Percentiles rank a stretch among this genome's conserved stretches.
phyloP scores from a whole-genome alignment of 2,329 filamentous ascomycete species.

The Talaromyces amestolkiae region DNA sequence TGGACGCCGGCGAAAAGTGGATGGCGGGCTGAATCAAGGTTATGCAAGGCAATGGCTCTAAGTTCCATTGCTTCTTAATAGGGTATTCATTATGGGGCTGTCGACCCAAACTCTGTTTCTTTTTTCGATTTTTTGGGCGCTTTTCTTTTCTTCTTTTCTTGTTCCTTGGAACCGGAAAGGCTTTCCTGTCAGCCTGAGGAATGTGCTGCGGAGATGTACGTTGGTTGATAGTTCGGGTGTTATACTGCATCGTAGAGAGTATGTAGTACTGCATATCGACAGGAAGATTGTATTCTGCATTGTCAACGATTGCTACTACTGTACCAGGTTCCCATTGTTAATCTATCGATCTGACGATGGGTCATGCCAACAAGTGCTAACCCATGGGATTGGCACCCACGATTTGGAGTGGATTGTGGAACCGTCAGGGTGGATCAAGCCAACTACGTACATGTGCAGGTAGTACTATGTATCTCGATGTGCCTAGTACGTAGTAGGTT shows the following conservation, averaged over 20 bases:
- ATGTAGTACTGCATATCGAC: neutral
- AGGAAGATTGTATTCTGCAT: neutral
- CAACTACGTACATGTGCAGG: slow-evolving; percentile 4
- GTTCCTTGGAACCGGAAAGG: neutral
- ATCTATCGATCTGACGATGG: slow-evolving; percentile 2
- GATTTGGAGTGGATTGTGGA: slow-evolving; percentile 10
- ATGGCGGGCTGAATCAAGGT: slow-evolving; percentile 13
- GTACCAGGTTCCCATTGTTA: neutral
- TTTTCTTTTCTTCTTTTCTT: neutral
- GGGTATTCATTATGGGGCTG: neutral
- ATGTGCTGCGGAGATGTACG: neutral
- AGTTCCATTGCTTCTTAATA: neutral
- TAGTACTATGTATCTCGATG: neutral
- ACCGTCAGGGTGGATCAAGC: slow-evolving; percentile 5
- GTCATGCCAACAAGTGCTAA: neutral
- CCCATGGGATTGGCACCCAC: slow-evolving; percentile 9
- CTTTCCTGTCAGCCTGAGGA: neutral
- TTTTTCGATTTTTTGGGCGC: neutral
- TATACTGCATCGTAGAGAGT: neutral
- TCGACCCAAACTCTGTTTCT: slow-evolving; percentile 5
- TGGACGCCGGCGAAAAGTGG: slow-evolving; percentile 11
- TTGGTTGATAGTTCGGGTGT: neutral
- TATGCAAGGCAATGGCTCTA: slow-evolving; percentile 13
- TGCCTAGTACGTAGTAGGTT: neutral
- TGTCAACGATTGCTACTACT: neutral